phyloP scores from a whole-genome alignment of 306 rosid genomes.

The Cucumis sativus region DNA sequence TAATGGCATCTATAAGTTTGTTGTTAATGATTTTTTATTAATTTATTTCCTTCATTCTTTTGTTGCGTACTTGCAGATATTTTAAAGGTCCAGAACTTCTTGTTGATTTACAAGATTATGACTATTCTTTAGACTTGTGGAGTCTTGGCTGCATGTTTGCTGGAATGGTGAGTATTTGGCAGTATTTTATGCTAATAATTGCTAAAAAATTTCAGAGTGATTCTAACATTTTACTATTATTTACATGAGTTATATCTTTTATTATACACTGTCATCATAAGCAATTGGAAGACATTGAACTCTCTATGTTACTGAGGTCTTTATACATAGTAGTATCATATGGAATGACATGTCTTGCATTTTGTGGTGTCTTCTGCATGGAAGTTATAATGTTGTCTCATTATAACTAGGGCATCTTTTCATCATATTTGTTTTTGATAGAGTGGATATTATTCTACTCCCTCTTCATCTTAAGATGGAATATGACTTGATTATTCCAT shows the following conservation, averaged over 20 bases:
- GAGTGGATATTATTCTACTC: not conserved
- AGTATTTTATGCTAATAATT: not conserved
- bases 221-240: not conserved
- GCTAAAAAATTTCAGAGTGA: not conserved
- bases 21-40: not conserved
- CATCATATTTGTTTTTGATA: not conserved
- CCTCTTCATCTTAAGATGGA: not conserved
- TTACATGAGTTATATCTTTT: not conserved
- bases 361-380: not conserved
- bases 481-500: not conserved
- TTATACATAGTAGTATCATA: not conserved
- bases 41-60: not conserved
- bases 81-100: constrained; percentile 41
- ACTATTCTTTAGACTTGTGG: constrained; percentile 81
- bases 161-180: constrained; percentile 69
- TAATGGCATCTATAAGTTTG: not conserved
- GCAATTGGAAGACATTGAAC: not conserved
- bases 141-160: constrained; percentile 99
- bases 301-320: not conserved
- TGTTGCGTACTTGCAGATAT: constrained; percentile 15
- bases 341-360: not conserved
- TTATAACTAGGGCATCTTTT: not conserved
- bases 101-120: constrained; percentile 36
- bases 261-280: not conserved
- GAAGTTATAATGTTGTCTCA: not conserved